Percentiles rank a stretch among this genome's conserved stretches.
Evolutionary conservation across 441 rosid genomes (phyloP).

Genomic region (Syzygium syzygioides): DNA sequence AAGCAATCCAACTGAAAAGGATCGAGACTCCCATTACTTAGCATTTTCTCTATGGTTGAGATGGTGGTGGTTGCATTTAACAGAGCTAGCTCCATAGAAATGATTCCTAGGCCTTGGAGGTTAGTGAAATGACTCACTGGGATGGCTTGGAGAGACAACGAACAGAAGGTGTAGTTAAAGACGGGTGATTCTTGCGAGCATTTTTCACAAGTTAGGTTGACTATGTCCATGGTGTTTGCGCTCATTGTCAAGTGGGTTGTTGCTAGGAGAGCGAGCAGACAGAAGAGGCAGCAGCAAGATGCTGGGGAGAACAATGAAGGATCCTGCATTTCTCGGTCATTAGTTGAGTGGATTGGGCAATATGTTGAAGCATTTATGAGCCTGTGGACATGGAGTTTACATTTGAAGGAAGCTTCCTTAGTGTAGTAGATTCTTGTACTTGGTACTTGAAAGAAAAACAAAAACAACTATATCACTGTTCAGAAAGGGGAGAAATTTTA

Average conservation of each 20-base stretch:
- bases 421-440: background rate
- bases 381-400: background rate
- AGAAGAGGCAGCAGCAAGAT: slow-evolving; percentile 5
- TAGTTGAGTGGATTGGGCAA: background rate
- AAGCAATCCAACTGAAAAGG: slow-evolving; percentile 25
- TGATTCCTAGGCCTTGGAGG: slow-evolving; percentile 38
- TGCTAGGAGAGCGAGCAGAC: background rate
- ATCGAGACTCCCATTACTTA: slow-evolving; percentile 15
- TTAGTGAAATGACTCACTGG: slow-evolving; percentile 37
- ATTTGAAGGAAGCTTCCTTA: slow-evolving; percentile 17
- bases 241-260: background rate
- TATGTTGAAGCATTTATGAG: background rate
- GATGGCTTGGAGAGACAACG: slow-evolving; percentile 29
- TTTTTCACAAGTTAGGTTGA: slow-evolving; percentile 36
- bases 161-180: slow-evolving; percentile 33
- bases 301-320: background rate
- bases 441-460: background rate
- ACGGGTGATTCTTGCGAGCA: slow-evolving; percentile 29
- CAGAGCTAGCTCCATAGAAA: slow-evolving; percentile 50
- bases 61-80: slow-evolving; percentile 41
- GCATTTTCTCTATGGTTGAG: slow-evolving; percentile 26
- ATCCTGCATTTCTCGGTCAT: background rate
- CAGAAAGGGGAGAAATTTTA: background rate
- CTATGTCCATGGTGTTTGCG: slow-evolving; percentile 9
- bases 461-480: background rate